These are phyloP conservation scores for Mimosa bimucronata DNA, from an alignment of 306 rosid species.

Conservation along the genomic window DNA sequence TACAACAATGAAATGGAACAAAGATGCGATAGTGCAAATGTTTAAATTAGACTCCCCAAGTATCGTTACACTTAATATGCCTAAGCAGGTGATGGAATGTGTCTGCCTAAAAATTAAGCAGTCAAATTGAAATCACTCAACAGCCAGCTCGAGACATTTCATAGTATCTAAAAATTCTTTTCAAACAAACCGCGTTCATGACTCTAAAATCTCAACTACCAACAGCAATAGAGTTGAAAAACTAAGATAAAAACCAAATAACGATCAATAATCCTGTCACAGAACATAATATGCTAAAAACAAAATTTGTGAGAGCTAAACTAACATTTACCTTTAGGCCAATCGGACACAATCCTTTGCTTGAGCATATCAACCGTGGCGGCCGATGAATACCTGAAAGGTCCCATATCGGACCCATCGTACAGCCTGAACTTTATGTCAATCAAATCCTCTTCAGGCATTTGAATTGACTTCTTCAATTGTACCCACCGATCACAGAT, in stretches of 20 bases:
- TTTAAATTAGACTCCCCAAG: slow-evolving; percentile 29
- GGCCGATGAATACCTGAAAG: slow-evolving; percentile 70
- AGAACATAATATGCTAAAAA: not conserved
- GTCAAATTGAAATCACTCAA: slow-evolving; percentile 7
- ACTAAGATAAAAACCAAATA: slow-evolving; percentile 13
- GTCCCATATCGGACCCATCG: slow-evolving; percentile 76
- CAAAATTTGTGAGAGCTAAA: slow-evolving; percentile 9
- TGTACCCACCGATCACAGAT: slow-evolving; percentile 27
- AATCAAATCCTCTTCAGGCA: slow-evolving; percentile 77
- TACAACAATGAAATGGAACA: not conserved
- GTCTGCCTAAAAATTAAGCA: not conserved
- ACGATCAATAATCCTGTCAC: not conserved
- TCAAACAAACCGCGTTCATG: not conserved
- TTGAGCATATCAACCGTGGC: slow-evolving; percentile 76
- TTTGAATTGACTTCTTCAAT: slow-evolving; percentile 42
- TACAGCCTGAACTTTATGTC: slow-evolving; percentile 72
- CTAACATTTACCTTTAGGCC: slow-evolving; percentile 68
- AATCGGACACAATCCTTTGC: slow-evolving; percentile 75
- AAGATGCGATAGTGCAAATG: not conserved
- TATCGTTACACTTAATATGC: not conserved
- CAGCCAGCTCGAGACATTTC: not conserved
- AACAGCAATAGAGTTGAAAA: slow-evolving; percentile 14
- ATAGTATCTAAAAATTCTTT: not conserved
- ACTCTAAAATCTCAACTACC: not conserved
- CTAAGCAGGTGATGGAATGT: slow-evolving; percentile 8